Evolutionary conservation across 192 early-diverging fungal genomes (phyloP), one percentile per base, ranked within the genome.

Genomic region (Coemansia sp.): DNA sequence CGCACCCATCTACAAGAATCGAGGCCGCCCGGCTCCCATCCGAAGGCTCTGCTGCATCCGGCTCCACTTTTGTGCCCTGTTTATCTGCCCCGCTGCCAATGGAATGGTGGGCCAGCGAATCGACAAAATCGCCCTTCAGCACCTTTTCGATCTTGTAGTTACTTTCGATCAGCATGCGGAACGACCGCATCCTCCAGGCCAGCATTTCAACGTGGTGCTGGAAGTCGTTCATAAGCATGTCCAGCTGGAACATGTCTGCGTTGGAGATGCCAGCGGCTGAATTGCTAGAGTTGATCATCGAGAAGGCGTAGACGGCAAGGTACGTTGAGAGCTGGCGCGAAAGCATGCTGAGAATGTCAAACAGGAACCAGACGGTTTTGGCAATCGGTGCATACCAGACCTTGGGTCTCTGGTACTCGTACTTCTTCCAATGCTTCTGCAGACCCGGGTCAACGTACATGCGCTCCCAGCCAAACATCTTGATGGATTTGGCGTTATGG

Each of bases 401-500:
- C 38, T 63, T 40, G 32, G 38, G 45, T 45, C 45, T 22, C 6
- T 25, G 48, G 19, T 69, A 16, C 40, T 49, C 50, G 4, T 16
- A 14, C 6, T 64, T 43, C 14, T 58, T 40, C 56, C 56, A 58
- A 6, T 65, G 40, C 25, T 68, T 37, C 50, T 65, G 64, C 14
- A 68, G 65, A 37, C 57, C 56, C 0, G 72, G 51, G 32, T 75
- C 73, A 9, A 81, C 59, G 44, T 72, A 81, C 57, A 72, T 72
- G 41, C 64, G 61, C 46, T 81, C 78, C 78, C 78, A 81, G 25
- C 78, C 73, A 61, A 75, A 75, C 55, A 81, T 65, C 70, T 81
- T 80, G 22, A 80, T 75, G 2, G 77, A 62, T 39, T 70, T 74
- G 14, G 71, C 71, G 19, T 54, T 59, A 16, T 53, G 43, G 54